Evolutionary conservation across 2,329 filamentous ascomycete species (phyloP).

Genomic region (Botrytis porri): DNA sequence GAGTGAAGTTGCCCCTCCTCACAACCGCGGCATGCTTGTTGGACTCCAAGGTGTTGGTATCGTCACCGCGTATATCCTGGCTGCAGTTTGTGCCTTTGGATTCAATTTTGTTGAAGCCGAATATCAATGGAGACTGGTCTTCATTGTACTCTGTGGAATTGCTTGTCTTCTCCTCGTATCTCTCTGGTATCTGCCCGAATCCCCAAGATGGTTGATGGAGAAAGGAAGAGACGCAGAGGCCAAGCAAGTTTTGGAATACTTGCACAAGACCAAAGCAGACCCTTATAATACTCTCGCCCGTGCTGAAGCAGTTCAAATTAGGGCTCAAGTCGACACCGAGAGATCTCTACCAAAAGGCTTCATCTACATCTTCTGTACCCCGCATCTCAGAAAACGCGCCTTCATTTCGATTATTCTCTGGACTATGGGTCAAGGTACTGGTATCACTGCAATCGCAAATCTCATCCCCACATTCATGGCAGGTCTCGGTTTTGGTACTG

Average conservation of each 20-base stretch:
- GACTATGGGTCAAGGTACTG: slow-evolving; percentile 14
- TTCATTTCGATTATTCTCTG: slow-evolving; percentile 11
- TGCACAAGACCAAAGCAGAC: slow-evolving; percentile 15
- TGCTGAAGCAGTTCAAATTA: slow-evolving; percentile 11
- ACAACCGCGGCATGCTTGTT: slow-evolving; percentile 35
- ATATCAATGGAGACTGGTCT: slow-evolving; percentile 15
- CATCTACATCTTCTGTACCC: slow-evolving; percentile 15
- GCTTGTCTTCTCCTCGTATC: slow-evolving; percentile 28
- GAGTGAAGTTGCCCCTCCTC: slow-evolving; percentile 34
- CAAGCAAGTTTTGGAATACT: slow-evolving; percentile 23
- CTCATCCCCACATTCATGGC: slow-evolving; percentile 14
- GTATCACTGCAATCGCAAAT: slow-evolving; percentile 13
- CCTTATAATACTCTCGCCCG: slow-evolving; percentile 4
- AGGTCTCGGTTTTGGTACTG: slow-evolving; percentile 11
- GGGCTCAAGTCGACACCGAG: slow-evolving; percentile 5
- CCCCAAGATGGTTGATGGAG: slow-evolving; percentile 49
- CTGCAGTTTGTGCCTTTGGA: slow-evolving; percentile 20
- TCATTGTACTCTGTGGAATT: slow-evolving; percentile 6
- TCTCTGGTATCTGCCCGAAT: slow-evolving; percentile 65
- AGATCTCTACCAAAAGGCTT: slow-evolving; percentile 11
- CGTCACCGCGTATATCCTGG: slow-evolving; percentile 33
- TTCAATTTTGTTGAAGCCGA: slow-evolving; percentile 6
- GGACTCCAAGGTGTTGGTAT: slow-evolving; percentile 38
- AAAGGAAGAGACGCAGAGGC: slow-evolving; percentile 23
- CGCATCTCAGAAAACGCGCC: slow-evolving; percentile 11